A percentile compares a stretch with the other conserved stretches of the same genome.
Evolutionary conservation across 2,329 filamentous ascomycete species (phyloP).

Genomic region (Nemania serpens): DNA sequence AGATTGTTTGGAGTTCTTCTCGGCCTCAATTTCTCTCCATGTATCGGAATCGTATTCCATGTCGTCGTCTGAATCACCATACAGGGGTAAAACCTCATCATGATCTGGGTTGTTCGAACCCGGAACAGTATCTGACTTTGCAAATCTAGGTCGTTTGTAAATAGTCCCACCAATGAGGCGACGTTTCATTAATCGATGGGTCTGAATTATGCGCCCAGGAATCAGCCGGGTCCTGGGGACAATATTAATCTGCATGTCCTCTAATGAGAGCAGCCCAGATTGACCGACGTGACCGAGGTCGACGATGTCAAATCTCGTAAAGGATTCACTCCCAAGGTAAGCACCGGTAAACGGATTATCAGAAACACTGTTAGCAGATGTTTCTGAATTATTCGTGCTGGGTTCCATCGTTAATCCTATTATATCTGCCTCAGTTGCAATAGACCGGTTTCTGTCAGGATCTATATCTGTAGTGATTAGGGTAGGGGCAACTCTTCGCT

Average conservation of each 20-base stretch:
- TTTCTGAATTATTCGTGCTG: not conserved
- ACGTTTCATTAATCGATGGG: slow-evolving; percentile 35
- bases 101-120: slow-evolving; percentile 38
- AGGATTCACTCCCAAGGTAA: slow-evolving; percentile 37
- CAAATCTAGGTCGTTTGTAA: slow-evolving; percentile 3
- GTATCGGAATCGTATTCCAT: slow-evolving; percentile 63
- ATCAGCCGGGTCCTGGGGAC: slow-evolving; percentile 11
- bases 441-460: slow-evolving; percentile 28
- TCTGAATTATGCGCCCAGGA: slow-evolving; percentile 34
- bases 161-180: slow-evolving; percentile 22
- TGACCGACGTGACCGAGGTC: slow-evolving; percentile 11
- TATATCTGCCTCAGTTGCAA: slow-evolving; percentile 36
- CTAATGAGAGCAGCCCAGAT: not conserved
- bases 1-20: slow-evolving; percentile 33
- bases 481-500: slow-evolving; percentile 34
- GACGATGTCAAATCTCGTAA: slow-evolving; percentile 36
- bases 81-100: slow-evolving; percentile 53
- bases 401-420: slow-evolving; percentile 8
- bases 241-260: slow-evolving; percentile 25
- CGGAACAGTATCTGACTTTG: slow-evolving; percentile 37
- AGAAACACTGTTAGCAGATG: not conserved
- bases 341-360: slow-evolving; percentile 1
- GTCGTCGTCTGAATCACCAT: slow-evolving; percentile 59
- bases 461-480: slow-evolving; percentile 31
- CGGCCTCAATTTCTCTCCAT: slow-evolving; percentile 63